A percentile compares a stretch with the other conserved stretches of the same genome.
Conservation (phyloP, 179 eudicot species). For the Pouteria campechiana region DNA sequence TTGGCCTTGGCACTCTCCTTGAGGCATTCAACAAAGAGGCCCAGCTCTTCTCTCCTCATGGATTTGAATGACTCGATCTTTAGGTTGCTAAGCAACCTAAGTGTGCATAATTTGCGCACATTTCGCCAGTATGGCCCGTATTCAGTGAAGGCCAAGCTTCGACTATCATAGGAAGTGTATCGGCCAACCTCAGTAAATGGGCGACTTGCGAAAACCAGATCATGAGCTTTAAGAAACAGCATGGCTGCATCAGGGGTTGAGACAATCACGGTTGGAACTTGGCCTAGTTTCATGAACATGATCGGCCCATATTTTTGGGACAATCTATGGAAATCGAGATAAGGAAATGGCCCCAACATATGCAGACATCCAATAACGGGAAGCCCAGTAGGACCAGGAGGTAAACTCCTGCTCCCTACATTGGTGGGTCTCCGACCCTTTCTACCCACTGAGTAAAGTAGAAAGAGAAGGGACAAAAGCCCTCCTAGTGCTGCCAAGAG, state of each 20-base stretch:
- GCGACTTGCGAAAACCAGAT: constrained; percentile 20
- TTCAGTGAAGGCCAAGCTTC: constrained; percentile 16
- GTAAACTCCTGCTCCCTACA: constrained; percentile 10
- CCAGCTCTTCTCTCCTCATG: constrained; percentile 18
- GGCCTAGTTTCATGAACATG: constrained; percentile 24
- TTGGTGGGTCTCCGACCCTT: no score
- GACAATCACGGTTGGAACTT: constrained; percentile 15
- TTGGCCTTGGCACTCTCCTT: constrained; percentile 4
- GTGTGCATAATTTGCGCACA: constrained; percentile 22
- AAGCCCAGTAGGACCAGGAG: constrained; percentile 26
- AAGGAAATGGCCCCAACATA: constrained; percentile 21
- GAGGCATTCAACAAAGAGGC: background rate
- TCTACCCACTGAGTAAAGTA: no score
- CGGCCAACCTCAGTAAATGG: constrained; percentile 28
- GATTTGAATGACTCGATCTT: constrained; percentile 15
- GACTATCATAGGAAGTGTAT: constrained; percentile 16
- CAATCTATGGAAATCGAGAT: constrained; percentile 14
- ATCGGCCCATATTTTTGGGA: constrained; percentile 31
- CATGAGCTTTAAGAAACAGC: constrained; percentile 27
- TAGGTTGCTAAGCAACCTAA: constrained; percentile 18
- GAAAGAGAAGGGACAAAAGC: no score
- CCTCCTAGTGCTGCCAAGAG: no score
- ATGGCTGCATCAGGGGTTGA: constrained; percentile 29
- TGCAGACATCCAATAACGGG: constrained; percentile 38
- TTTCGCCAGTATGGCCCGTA: constrained; percentile 32